Evolutionary conservation across 192 early-diverging fungal genomes (phyloP), one percentile per base, ranked within the genome.

Genomic region (Gigaspora rosea): DNA sequence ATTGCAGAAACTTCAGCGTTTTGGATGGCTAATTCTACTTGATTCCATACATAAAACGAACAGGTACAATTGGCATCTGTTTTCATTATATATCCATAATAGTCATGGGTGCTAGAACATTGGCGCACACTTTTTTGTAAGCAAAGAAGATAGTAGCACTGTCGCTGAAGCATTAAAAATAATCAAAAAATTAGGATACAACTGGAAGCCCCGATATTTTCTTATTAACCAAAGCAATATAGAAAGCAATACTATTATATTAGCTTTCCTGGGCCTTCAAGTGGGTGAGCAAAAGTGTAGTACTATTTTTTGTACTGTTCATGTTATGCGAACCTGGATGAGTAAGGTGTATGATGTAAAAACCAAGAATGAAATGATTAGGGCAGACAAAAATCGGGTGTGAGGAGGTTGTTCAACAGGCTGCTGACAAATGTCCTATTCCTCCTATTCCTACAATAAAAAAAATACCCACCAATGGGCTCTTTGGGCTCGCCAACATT

Each of bases 121-220:
- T 16, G 74, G 78, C 4, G 63, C 74, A 8, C 74, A 79, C 16
- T 79, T 79, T 41, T 77, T 79, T 69, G 63, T 79, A 32, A 79
- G 73, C 12, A 22, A 61, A 7, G 63, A 48, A 2, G 51, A 68
- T 64, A 16, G 49, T 20, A 27, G n/a, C 18, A 68, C 65, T 35
- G 54, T 79, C 13, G 22, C 73, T 4, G 50, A 79, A 47, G 78
- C 63, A 2, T 63, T 79, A 27, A 63, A 51, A 47, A 63, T 76
- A 8, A 48, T 79, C n/a, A 27, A 73, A 52, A 15, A 18, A 18
- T 64, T 66, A 52, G 73, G 22, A 16, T 62, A 16, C 8, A 20
- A 22, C 5, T 79, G 73, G 72, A 33, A 51, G 33, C 72, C 72
- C 51, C 16, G 73, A 69, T 79, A 76, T 27, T 47, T 79, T 3